phyloP scores from a whole-genome alignment of 2,329 filamentous ascomycete genomes.

The Simplicillium sp. region DNA sequence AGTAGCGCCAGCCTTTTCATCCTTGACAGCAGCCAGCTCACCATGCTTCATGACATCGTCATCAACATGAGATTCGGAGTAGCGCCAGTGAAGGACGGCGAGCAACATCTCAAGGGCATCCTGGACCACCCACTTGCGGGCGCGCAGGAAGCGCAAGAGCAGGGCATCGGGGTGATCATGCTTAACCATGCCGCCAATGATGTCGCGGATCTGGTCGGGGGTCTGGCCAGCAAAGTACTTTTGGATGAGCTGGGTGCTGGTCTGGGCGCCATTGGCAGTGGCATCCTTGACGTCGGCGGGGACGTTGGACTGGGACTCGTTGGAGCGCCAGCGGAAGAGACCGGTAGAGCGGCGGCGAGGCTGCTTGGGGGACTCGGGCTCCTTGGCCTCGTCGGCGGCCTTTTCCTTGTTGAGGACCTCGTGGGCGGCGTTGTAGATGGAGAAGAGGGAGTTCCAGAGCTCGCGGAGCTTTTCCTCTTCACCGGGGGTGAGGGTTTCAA shows the following conservation, averaged over 20 bases:
- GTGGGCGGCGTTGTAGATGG: conserved; percentile 40
- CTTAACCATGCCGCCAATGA: conserved; percentile 92
- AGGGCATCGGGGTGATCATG: conserved; percentile 87
- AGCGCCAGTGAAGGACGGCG: conserved; percentile 87
- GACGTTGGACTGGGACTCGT: background rate
- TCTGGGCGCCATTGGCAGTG: conserved; percentile 34
- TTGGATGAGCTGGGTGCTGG: conserved; percentile 74
- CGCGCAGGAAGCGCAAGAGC: conserved; percentile 74
- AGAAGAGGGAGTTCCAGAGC: conserved; percentile 70
- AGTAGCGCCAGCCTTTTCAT: conserved; percentile 45
- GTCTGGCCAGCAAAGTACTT: conserved; percentile 68
- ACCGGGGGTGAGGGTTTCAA: background rate
- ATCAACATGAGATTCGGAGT: conserved; percentile 77
- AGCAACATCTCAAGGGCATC: conserved; percentile 91
- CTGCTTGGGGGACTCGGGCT: background rate
- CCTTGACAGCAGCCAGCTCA: conserved; percentile 56
- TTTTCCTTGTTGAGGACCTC: conserved; percentile 18
- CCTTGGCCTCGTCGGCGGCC: background rate
- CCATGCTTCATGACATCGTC: conserved; percentile 75
- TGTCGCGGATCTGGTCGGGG: conserved; percentile 67
- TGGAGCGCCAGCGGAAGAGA: background rate
- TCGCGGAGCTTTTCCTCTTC: conserved; percentile 80
- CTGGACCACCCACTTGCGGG: conserved; percentile 93
- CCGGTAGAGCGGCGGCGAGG: background rate
- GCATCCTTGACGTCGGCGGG: conserved; percentile 19